Evolutionary conservation across 75 land plant genomes (phyloP), one percentile per base, ranked within the genome.

Genomic region (Selaginella moellendorffii): DNA sequence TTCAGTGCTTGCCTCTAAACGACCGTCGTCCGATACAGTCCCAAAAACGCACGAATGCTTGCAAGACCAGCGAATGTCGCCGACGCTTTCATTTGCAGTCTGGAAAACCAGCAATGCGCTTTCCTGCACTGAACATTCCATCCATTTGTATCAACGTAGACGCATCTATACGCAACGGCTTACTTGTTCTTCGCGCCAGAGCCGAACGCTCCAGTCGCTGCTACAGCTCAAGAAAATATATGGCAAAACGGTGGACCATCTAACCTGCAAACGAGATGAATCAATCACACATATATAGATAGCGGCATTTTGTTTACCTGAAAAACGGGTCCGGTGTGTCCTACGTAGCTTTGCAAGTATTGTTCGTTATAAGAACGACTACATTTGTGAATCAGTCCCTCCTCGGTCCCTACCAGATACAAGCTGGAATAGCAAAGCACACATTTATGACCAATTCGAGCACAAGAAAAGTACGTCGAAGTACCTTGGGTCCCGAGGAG

Each of bases 261-360:
- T 58, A 17, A 75, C 77, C 77, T 74, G 65, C 31, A 28, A 2
- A 66, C n/a, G n/a, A n/a, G n/a, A n/a, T n/a, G n/a, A n/a, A n/a
- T n/a, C n/a, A n/a, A n/a, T n/a, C n/a, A n/a, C n/a, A 26, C 66
- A 64, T 64, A 64, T 18, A 64, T 2, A 30, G 20, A 24, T 29
- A 26, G n/a, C n/a, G n/a, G n/a, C n/a, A n/a, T n/a, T n/a, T n/a
- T n/a, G n/a, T n/a, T 64, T 29, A 75, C 77, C 73, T 75, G 77
- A 65, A 71, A 75, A 24, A 75, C 77, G 65, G 77, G 77, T 52
- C 77, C 77, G 54, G 68, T 75, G 52, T 75, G 77, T 8, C 77
- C 77, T 10, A 64, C 62, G 54, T 70, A 75, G 20, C 64, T 75
- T 52, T 31, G 66, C 27, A 75, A 27, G 31, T 75, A 75, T 25